phyloP scores from a whole-genome alignment of 257 asterid genomes.

The Perilla frutescens region DNA sequence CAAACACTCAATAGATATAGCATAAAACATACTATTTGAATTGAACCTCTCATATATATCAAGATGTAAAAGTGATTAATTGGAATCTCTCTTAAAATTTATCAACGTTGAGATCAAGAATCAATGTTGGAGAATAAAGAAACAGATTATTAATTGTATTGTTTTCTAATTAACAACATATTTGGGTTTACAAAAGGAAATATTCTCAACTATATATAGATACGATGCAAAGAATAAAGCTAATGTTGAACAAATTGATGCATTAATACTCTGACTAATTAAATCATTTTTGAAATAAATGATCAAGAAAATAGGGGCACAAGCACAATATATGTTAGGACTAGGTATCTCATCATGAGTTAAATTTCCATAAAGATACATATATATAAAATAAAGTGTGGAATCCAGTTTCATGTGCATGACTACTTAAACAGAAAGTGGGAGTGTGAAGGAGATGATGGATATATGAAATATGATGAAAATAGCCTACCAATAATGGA shows the following conservation, averaged over 20 bases:
- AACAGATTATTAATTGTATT: not conserved
- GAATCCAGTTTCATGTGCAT: conserved; percentile 19
- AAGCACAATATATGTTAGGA: too few relatives aligned
- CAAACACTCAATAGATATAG: too few relatives aligned
- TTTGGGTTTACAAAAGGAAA: not conserved
- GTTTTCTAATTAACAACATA: not conserved
- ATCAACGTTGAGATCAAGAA: not conserved
- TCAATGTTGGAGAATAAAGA: conserved; percentile 5
- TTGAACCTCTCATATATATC: too few relatives aligned
- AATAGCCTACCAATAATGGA: not conserved
- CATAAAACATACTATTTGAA: too few relatives aligned
- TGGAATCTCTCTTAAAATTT: too few relatives aligned
- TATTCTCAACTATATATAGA: not conserved
- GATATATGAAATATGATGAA: not conserved
- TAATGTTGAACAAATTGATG: not conserved
- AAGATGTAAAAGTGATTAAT: too few relatives aligned
- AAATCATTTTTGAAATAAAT: not conserved
- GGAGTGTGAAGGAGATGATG: conserved; percentile 14
- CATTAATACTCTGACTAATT: not conserved
- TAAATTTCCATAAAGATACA: not conserved
- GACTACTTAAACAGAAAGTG: conserved; percentile 21
- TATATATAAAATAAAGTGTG: not conserved
- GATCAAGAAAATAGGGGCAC: not conserved
- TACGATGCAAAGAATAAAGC: not conserved
- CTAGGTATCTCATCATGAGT: not conserved